Percentiles rank a stretch among this genome's conserved stretches.
Conservation (phyloP, 495 filamentous ascomycete genomes). For the Penicillium paxilli region DNA sequence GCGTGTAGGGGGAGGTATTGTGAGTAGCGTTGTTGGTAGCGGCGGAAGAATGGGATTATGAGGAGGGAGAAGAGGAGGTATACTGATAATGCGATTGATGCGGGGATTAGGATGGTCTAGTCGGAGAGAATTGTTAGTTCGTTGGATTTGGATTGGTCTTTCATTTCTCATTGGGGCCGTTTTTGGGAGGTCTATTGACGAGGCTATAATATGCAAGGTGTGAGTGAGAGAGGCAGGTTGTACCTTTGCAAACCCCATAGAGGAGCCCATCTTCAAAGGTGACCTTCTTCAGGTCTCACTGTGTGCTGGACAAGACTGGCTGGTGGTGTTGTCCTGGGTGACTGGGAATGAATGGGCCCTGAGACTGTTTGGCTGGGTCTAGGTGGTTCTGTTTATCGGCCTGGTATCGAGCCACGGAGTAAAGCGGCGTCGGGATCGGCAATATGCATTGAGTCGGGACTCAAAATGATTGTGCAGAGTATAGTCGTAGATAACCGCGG, state of each 20-base stretch:
- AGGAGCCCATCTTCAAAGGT: conserved; percentile 30
- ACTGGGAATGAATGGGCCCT: not conserved
- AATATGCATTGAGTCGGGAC: not conserved
- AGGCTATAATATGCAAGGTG: not conserved
- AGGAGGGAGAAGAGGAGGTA: conserved; percentile 72
- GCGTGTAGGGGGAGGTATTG: conserved; percentile 68
- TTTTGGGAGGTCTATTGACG: not conserved
- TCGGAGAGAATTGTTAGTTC: conserved; percentile 20
- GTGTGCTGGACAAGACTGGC: not conserved
- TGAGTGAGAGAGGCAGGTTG: conserved; percentile 3
- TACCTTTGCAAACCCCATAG: conserved; percentile 36
- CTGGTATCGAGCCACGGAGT: not conserved
- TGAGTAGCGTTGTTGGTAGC: conserved; percentile 70
- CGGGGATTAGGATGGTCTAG: conserved; percentile 82
- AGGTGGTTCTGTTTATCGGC: not conserved
- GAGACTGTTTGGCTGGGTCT: no score
- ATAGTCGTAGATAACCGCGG: not conserved
- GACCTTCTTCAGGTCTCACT: not conserved
- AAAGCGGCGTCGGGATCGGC: not conserved
- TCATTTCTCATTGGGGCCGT: not conserved
- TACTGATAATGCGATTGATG: conserved; percentile 71
- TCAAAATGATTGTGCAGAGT: not conserved
- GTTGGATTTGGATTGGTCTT: not conserved
- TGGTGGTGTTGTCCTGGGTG: not conserved
- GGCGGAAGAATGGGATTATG: conserved; percentile 72